Base-by-base conservation (phyloP, 2,329 filamentous ascomycete species). In the Lojkania enalia region DNA sequence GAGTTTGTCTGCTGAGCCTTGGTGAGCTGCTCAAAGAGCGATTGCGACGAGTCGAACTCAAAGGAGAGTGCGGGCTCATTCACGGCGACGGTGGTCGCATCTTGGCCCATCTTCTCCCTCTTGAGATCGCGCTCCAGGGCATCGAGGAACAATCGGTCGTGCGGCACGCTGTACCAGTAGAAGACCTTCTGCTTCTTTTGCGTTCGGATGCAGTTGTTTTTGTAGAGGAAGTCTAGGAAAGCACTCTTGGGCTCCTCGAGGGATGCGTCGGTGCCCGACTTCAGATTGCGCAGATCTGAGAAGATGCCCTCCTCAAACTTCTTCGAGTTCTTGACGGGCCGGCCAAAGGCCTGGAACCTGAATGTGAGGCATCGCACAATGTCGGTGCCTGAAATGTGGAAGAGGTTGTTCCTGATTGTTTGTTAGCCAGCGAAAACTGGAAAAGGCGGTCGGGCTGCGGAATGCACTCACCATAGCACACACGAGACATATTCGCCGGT, bases 121-220 rank as follows among this genome's bases (percentile, higher is more conserved):
- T 99, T 99, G 67, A 99, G 76, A 68, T 99, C 94, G 55, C 94
- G 87, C 80, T 99, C 94, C 61, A 99, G 79, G 29, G 94, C 94
- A 76, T 99, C 94, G 58, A 99, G 85, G 75, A 99, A 99, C 39
- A 99, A 84, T 42, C 94, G 85, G 74, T 99, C 94, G 71, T 99
- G 94, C 1, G 94, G 94, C 36, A 99, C 94, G 76, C 91, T 96
- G 76, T 97, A 99, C 94, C 94, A 99, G 77, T 97, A 99, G 68
- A 99, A 99, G 56, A 99, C 94, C 79, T 99, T 99, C 70, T 99
- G 94, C 81, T 99, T 99, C 84, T 99, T 99, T 74, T 99, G 94
- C 27, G 94, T 99, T 60, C 94, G 86, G 61, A 99, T 99, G 81
- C 94, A 99, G 79, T 99, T 99, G 82, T 99, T 99, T 82, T 99